Conservation (phyloP, 2,329 filamentous ascomycete species). For the Xylaria sp. region DNA sequence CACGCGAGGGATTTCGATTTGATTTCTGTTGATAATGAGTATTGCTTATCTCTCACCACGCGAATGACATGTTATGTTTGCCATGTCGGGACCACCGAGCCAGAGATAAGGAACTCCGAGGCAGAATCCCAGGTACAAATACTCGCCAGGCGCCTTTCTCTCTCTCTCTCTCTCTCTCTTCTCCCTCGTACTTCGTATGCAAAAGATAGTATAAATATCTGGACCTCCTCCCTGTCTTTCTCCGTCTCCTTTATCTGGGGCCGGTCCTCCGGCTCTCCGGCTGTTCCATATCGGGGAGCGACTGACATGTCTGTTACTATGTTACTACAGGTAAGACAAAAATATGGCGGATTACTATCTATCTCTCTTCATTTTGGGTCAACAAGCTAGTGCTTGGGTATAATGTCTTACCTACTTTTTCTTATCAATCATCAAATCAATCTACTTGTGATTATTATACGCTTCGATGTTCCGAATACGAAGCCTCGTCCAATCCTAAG, state of each 20-base stretch:
- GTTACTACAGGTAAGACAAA: not conserved
- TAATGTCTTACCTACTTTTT: not conserved
- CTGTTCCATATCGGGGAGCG: not conserved
- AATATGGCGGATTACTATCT: not conserved
- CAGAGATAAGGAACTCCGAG: slow-evolving; percentile 39
- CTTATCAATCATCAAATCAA: not conserved
- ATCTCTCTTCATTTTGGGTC: not conserved
- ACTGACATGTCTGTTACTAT: not conserved
- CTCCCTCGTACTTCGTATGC: not conserved
- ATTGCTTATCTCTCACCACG: slow-evolving; percentile 42
- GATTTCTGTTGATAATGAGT: slow-evolving; percentile 46
- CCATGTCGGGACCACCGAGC: slow-evolving; percentile 26
- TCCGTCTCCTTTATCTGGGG: not conserved
- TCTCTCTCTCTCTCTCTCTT: too few relatives aligned
- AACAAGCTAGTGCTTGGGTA: slow-evolving; percentile 26
- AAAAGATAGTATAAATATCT: too few relatives aligned
- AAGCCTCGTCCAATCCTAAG: slow-evolving; percentile 20
- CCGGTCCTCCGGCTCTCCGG: not conserved
- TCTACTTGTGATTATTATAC: slow-evolving; percentile 8
- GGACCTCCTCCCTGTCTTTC: not conserved
- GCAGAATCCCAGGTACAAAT: slow-evolving; percentile 38
- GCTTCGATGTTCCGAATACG: not conserved
- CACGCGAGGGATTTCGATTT: slow-evolving; percentile 40
- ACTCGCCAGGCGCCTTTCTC: slow-evolving; percentile 22
- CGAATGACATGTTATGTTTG: slow-evolving; percentile 29